Conservation (phyloP, 768 basidiomycete species). For the Suillus sp. region DNA sequence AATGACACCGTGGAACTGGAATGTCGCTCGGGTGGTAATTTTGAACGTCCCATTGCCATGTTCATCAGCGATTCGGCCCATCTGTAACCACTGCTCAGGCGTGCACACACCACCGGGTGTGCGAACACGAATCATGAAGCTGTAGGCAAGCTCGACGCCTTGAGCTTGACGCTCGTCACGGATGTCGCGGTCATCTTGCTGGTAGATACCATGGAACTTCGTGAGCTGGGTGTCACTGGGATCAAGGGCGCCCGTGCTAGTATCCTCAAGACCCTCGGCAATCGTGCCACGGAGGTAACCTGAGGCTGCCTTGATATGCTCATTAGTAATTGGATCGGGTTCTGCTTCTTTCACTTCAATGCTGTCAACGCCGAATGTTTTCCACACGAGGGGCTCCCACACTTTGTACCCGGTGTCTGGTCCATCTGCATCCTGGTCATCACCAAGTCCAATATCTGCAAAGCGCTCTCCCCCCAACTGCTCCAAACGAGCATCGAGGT, state of each 20-base stretch:
- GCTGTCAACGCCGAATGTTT: constrained; percentile 87
- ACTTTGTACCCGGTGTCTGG: constrained; percentile 92
- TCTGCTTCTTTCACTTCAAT: constrained; percentile 90
- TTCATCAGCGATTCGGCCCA: constrained; percentile 96
- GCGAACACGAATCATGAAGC: constrained; percentile 98
- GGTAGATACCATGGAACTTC: constrained; percentile 97
- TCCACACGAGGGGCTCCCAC: constrained; percentile 96
- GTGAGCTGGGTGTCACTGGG: constrained; percentile 91
- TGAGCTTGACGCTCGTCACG: constrained; percentile 92
- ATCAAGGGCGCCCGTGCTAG: constrained; percentile 86
- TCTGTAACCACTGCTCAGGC: constrained; percentile 90
- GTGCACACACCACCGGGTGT: constrained; percentile 96
- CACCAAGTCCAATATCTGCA: constrained; percentile 79
- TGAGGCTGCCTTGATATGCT: constrained; percentile 98
- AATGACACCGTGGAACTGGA: constrained; percentile 99
- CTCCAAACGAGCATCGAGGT: constrained; percentile 79
- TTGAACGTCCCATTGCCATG: constrained; percentile 94
- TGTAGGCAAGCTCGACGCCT: constrained; percentile 93
- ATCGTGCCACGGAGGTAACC: constrained; percentile 95
- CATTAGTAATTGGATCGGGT: constrained; percentile 97
- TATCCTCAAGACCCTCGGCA: constrained; percentile 85
- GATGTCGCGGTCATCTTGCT: constrained; percentile 98
- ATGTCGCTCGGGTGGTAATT: constrained; percentile 96
- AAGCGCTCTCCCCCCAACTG: constrained; percentile 80
- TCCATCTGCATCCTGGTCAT: constrained; percentile 98